Evolutionary conservation across 192 early-diverging fungal species (phyloP).

Genomic region (Jimgerdemannia lactiflua): DNA sequence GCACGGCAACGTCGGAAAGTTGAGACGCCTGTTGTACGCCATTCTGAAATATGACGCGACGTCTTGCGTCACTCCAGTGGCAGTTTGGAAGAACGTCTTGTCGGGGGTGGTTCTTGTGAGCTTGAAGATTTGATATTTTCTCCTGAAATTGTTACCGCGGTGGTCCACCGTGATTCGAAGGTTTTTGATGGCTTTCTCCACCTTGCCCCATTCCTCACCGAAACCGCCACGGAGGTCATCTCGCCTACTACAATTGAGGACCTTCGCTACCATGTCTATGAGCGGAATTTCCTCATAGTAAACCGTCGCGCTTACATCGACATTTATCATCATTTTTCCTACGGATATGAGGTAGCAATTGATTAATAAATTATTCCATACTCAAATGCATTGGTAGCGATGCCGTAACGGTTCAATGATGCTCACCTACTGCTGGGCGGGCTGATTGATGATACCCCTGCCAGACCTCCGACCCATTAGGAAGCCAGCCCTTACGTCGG

Average conservation of each 20-base stretch:
- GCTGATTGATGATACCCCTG: constrained; percentile 91
- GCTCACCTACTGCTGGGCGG: constrained; percentile 64
- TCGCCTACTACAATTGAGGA: constrained; percentile 46
- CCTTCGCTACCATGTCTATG: constrained; percentile 63
- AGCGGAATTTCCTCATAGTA: constrained; percentile 69
- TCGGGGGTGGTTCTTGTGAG: constrained; percentile 65
- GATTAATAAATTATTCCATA: constrained; percentile 1
- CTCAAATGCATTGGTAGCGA: constrained; percentile 2
- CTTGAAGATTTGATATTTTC: constrained; percentile 67
- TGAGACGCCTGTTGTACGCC: constrained; percentile 68
- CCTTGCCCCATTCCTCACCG: constrained; percentile 34
- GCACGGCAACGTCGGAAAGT: constrained; percentile 80
- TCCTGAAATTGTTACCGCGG: constrained; percentile 60
- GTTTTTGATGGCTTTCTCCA: constrained; percentile 52
- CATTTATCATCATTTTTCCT: constrained; percentile 66
- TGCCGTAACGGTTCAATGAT: background rate
- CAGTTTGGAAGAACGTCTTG: constrained; percentile 66
- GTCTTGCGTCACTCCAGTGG: constrained; percentile 45
- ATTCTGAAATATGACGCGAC: constrained; percentile 79
- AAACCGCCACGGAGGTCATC: constrained; percentile 50
- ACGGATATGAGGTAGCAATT: background rate
- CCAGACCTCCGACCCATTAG: constrained; percentile 88
- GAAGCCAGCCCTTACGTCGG: constrained; percentile 41
- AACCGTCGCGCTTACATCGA: constrained; percentile 68
- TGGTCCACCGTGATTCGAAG: constrained; percentile 56